phyloP scores from a whole-genome alignment of 2,329 filamentous ascomycete genomes.

The Scorias spongiosa region DNA sequence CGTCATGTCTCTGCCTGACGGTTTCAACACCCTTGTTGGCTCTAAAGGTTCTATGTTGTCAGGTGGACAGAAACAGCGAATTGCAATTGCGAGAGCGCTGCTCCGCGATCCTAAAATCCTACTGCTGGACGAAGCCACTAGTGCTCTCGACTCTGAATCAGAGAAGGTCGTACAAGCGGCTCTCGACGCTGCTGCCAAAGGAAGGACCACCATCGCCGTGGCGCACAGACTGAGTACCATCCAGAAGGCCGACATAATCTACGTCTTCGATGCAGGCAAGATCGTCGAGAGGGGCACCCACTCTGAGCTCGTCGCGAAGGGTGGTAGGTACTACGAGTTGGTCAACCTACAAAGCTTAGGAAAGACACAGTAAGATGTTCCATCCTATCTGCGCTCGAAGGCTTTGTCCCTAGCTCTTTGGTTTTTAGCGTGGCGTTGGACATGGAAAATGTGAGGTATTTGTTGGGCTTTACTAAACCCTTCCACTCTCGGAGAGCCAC shows the following conservation, averaged over 20 bases:
- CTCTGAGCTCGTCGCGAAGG: slow-evolving; percentile 31
- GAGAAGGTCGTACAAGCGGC: slow-evolving; percentile 72
- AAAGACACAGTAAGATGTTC: slow-evolving; percentile 7
- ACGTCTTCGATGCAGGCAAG: slow-evolving; percentile 83
- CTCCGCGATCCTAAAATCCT: slow-evolving; percentile 83
- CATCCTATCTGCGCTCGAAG: not conserved
- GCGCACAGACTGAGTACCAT: slow-evolving; percentile 87
- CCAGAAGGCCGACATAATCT: slow-evolving; percentile 86
- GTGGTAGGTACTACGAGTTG: slow-evolving; percentile 26
- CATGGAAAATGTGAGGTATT: not conserved
- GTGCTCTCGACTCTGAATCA: slow-evolving; percentile 53
- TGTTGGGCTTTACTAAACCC: too few relatives aligned
- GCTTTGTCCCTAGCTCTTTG: not conserved
- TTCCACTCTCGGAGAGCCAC: too few relatives aligned
- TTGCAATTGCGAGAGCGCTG: slow-evolving; percentile 82
- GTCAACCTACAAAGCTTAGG: slow-evolving; percentile 24
- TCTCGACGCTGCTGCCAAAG: slow-evolving; percentile 67
- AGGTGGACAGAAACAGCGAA: slow-evolving; percentile 87
- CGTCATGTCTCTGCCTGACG: slow-evolving; percentile 61
- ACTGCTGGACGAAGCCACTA: slow-evolving; percentile 62
- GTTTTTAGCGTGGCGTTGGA: not conserved
- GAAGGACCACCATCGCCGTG: slow-evolving; percentile 65
- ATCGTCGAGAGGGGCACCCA: slow-evolving; percentile 80
- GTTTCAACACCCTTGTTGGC: slow-evolving; percentile 43
- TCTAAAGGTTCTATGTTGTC: slow-evolving; percentile 73